Evolutionary conservation across 2,329 filamentous ascomycete species (phyloP).

Genomic region (Exophiala xenobiotica): DNA sequence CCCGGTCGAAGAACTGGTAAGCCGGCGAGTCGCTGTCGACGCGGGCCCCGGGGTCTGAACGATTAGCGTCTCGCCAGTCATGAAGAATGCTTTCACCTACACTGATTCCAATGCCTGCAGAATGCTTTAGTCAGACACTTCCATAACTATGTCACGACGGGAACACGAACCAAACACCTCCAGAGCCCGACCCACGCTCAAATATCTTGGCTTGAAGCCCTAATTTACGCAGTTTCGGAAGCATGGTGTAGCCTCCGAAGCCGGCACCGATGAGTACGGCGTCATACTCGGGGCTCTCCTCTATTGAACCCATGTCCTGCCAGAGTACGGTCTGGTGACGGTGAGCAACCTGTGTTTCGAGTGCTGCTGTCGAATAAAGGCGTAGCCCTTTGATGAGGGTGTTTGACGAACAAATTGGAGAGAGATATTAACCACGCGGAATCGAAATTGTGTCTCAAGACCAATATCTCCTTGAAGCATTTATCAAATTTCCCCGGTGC

Average conservation of each 20-base stretch:
- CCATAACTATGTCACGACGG: not conserved
- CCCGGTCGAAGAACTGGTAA: conserved; percentile 55
- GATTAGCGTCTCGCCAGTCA: conserved; percentile 1
- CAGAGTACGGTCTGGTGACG: not conserved
- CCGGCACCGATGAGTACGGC: conserved; percentile 19
- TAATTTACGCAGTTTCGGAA: conserved; percentile 34
- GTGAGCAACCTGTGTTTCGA: conserved; percentile 2
- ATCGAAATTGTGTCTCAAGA: not conserved
- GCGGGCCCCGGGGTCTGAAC: conserved; percentile 45
- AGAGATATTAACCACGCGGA: not conserved
- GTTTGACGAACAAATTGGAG: conserved; percentile 1
- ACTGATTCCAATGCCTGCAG: conserved; percentile 50
- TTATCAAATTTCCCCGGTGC: conserved; percentile 1
- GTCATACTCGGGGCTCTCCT: conserved; percentile 12
- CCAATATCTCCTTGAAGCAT: conserved; percentile 7
- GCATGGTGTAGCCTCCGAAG: conserved; percentile 22
- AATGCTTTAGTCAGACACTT: conserved; percentile 2
- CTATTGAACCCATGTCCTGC: conserved; percentile 15
- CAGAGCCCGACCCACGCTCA: conserved; percentile 37
- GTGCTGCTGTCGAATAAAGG: not conserved
- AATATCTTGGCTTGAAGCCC: conserved; percentile 37
- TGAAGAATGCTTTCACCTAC: conserved; percentile 30
- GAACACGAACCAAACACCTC: conserved; percentile 41
- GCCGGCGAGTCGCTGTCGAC: conserved; percentile 56
- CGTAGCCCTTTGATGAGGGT: not conserved